phyloP scores from a whole-genome alignment of 2,329 filamentous ascomycete species.

The Aspergillus fructus region DNA sequence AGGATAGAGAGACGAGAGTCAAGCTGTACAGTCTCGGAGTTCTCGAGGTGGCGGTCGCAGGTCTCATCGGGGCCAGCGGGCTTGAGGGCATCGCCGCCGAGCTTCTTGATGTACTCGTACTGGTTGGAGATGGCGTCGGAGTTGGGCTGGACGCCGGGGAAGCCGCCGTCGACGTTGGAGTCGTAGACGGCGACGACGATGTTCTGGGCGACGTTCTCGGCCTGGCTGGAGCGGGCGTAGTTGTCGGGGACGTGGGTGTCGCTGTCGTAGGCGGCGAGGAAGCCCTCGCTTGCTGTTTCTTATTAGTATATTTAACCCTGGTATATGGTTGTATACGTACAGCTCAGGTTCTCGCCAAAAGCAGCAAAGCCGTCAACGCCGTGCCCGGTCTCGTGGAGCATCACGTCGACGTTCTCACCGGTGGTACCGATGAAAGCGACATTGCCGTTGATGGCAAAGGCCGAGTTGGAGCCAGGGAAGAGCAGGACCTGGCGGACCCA shows the following conservation, averaged over 20 bases:
- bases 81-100: neutral
- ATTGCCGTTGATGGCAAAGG: slow-evolving; percentile 7
- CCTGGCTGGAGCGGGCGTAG: slow-evolving; percentile 7
- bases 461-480: slow-evolving; percentile 4
- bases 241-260: slow-evolving; percentile 11
- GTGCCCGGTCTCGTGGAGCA: slow-evolving; percentile 8
- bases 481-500: slow-evolving; percentile 10
- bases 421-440: slow-evolving; percentile 6
- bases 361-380: slow-evolving; percentile 7
- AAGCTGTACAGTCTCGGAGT: slow-evolving; percentile 4
- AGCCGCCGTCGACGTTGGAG: slow-evolving; percentile 2
- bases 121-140: neutral
- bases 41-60: slow-evolving; percentile 8
- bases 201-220: slow-evolving; percentile 13
- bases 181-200: slow-evolving; percentile 10
- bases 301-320: no score
- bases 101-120: neutral
- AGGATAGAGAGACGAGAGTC: no score
- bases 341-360: neutral
- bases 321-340: neutral
- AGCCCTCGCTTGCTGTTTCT: slow-evolving; percentile 1
- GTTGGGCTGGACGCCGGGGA: neutral
- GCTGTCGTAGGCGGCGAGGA: slow-evolving; percentile 2
- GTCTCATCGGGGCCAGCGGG: neutral
- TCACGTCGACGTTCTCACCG: slow-evolving; percentile 8